Conservation (phyloP, 331 rosid genomes). For the Rhamnella rubrinervis region DNA sequence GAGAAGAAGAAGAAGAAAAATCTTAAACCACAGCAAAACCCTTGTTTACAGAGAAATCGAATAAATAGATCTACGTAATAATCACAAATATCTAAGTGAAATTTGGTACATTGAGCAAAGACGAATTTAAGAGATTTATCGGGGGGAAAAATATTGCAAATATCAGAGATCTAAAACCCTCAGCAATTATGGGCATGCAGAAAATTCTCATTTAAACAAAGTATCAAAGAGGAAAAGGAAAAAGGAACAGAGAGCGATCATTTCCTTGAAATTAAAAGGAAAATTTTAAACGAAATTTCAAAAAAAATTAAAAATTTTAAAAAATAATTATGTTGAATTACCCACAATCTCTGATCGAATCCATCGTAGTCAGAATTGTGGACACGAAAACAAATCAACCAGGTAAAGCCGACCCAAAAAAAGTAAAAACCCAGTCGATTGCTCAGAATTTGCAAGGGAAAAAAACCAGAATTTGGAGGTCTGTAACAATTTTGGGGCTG, state of each 20-base stretch:
- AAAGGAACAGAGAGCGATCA: slow-evolving; percentile 1
- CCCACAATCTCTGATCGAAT: slow-evolving; percentile 34
- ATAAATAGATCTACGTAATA: slow-evolving; percentile 20
- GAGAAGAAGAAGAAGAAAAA: slow-evolving; percentile 13
- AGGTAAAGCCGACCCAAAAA: not conserved
- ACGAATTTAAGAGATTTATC: slow-evolving; percentile 2
- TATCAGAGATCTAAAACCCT: slow-evolving; percentile 41
- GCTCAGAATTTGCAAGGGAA: not conserved
- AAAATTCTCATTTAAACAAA: slow-evolving; percentile 11
- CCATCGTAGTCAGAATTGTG: slow-evolving; percentile 23
- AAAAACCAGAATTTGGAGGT: slow-evolving; percentile 16
- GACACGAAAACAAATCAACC: slow-evolving; percentile 19
- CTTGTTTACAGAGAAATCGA: slow-evolving; percentile 16
- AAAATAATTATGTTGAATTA: not conserved
- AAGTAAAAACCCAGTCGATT: slow-evolving; percentile 3
- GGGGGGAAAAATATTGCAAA: not conserved
- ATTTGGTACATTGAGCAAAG: slow-evolving; percentile 8
- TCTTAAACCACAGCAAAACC: slow-evolving; percentile 49
- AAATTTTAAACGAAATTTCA: not conserved
- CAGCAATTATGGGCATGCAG: slow-evolving; percentile 25
- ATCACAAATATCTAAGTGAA: not conserved
- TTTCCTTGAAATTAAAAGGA: slow-evolving; percentile 1
- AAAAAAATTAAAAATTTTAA: not conserved
- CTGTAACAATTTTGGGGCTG: slow-evolving; percentile 3
- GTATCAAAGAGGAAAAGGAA: not conserved